phyloP scores from a whole-genome alignment of 768 basidiomycete species.

The Termitomyces heimii region DNA sequence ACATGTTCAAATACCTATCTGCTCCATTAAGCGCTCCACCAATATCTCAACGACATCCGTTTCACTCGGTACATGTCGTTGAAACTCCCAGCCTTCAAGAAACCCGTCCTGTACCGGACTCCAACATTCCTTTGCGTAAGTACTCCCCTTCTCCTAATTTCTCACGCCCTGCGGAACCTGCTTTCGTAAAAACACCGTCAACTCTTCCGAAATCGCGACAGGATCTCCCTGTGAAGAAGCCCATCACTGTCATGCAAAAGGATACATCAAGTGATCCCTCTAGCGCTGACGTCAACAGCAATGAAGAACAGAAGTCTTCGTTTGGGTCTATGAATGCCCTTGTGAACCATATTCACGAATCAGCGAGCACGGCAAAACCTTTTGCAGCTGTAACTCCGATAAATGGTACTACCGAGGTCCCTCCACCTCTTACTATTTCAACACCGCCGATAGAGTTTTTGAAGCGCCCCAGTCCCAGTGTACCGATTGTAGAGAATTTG shows the following conservation, averaged over 20 bases:
- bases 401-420: neutral
- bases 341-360: neutral
- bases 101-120: neutral
- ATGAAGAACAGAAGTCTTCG: neutral
- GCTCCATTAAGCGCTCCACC: conserved; percentile 6
- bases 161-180: neutral
- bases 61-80: neutral
- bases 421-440: neutral
- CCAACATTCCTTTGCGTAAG: neutral
- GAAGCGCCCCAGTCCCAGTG: conserved; percentile 8
- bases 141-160: neutral
- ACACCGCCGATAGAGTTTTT: conserved; percentile 2
- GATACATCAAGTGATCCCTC: neutral
- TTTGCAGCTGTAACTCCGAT: conserved; percentile 5
- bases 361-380: neutral
- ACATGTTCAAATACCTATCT: neutral
- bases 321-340: neutral
- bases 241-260: neutral
- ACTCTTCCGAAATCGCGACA: neutral
- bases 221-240: neutral
- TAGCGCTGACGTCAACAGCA: neutral
- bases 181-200: neutral
- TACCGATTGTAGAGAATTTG: neutral
- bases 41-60: neutral
- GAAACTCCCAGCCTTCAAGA: neutral